Evolutionary conservation across 129 eudicot species (phyloP).

Genomic region (Silybum marianum): DNA sequence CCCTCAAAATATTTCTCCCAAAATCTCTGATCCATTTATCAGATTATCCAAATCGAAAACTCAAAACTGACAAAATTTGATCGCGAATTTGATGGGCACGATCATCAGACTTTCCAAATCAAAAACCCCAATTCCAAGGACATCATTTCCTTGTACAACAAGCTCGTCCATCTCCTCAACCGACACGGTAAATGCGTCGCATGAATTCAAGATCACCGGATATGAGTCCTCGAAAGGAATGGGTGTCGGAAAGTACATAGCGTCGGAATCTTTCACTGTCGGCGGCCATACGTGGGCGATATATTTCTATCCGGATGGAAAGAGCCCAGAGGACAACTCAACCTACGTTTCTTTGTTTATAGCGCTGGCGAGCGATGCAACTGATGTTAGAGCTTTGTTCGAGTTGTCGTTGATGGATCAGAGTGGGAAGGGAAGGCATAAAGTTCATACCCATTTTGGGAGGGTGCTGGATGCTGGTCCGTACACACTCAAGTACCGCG

Average conservation of each 20-base stretch:
- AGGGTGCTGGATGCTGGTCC: conserved; percentile 54
- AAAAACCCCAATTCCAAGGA: conserved; percentile 33
- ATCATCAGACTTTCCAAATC: conserved; percentile 31
- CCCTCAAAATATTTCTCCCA: background rate
- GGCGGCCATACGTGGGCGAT: conserved; percentile 57
- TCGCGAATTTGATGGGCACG: conserved; percentile 37
- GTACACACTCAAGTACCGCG: conserved; percentile 53
- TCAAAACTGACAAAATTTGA: background rate
- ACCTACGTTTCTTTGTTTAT: conserved; percentile 52
- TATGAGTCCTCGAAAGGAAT: conserved; percentile 50
- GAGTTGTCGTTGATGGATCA: conserved; percentile 55
- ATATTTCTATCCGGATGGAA: conserved; percentile 62
- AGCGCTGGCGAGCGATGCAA: conserved; percentile 54
- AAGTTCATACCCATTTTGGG: conserved; percentile 57
- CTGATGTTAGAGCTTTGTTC: conserved; percentile 59
- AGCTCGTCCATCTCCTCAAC: conserved; percentile 48
- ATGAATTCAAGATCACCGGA: conserved; percentile 54
- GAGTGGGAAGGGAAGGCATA: conserved; percentile 52
- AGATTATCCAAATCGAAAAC: conserved; percentile 7
- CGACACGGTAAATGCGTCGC: conserved; percentile 44
- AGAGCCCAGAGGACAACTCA: conserved; percentile 47
- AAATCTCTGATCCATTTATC: conserved; percentile 15
- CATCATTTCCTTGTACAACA: conserved; percentile 18
- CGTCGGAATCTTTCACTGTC: conserved; percentile 47
- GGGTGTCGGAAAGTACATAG: conserved; percentile 52